Conservation (phyloP, 1,139 yeast genomes). For the Pichia sp. region DNA sequence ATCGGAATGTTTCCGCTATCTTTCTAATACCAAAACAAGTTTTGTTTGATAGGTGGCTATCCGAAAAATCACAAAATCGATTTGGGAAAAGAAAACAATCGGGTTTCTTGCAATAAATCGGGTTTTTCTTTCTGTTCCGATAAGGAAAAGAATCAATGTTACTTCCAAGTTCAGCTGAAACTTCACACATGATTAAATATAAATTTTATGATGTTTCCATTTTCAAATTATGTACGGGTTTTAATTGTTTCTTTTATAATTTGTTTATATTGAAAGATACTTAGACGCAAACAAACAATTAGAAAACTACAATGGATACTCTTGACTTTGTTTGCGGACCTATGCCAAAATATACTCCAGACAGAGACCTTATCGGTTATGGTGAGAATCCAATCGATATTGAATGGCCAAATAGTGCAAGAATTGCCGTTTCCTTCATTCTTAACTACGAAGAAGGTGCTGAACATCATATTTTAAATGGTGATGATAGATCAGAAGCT, state of each 20-base stretch:
- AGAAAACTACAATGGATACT: constrained; percentile 7
- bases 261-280: neutral
- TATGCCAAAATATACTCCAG: constrained; percentile 12
- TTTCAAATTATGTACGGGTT: too few relatives aligned
- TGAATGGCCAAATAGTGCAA: constrained; percentile 34
- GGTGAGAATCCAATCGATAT: constrained; percentile 33
- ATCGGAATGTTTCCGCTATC: neutral
- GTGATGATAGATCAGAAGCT: constrained; percentile 30
- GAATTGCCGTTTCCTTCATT: constrained; percentile 34
- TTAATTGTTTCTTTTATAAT: neutral
- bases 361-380: constrained; percentile 32
- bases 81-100: too few relatives aligned
- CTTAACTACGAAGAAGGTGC: constrained; percentile 37
- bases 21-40: neutral
- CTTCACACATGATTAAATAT: too few relatives aligned
- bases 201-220: too few relatives aligned
- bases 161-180: too few relatives aligned
- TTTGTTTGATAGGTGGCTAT: too few relatives aligned
- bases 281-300: neutral
- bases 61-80: too few relatives aligned
- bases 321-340: constrained; percentile 8
- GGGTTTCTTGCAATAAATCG: too few relatives aligned
- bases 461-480: constrained; percentile 31
- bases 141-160: too few relatives aligned
- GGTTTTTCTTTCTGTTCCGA: too few relatives aligned